These are phyloP conservation scores for Omphalea diandra DNA, from an alignment of 441 rosid species.

Conservation along the genomic window DNA sequence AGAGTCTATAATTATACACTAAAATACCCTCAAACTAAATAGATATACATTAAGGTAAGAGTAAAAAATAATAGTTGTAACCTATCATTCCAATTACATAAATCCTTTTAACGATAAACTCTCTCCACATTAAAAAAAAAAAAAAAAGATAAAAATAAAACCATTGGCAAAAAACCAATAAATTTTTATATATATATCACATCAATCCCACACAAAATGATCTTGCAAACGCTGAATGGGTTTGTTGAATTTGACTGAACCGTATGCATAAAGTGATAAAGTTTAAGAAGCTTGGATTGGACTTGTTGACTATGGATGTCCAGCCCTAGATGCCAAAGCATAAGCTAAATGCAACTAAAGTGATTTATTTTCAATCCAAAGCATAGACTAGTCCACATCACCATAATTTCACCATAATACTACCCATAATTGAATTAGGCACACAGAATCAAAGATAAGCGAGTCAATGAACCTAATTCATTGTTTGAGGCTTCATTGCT, in stretches of 20 bases:
- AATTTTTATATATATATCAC: too few species aligned
- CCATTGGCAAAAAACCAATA: not conserved
- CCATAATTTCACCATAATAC: constrained; percentile 23
- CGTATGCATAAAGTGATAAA: too few species aligned
- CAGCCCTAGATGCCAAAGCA: not conserved
- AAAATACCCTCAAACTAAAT: too few species aligned
- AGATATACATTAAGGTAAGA: too few species aligned
- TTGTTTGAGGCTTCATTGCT: constrained; percentile 20
- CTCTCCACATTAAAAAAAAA: too few species aligned
- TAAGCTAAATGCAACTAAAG: not conserved
- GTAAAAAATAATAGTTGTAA: too few species aligned
- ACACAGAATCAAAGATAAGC: constrained; percentile 3
- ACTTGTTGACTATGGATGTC: not conserved
- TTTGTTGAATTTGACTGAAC: constrained; percentile 2
- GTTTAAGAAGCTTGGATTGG: not conserved
- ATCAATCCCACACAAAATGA: too few species aligned
- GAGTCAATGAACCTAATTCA: constrained; percentile 34
- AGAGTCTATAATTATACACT: too few species aligned
- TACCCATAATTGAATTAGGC: constrained; percentile 29
- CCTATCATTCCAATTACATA: too few species aligned
- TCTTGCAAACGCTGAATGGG: not conserved
- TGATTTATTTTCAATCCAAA: not conserved
- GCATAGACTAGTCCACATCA: constrained; percentile 20
- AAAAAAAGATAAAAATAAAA: too few species aligned
- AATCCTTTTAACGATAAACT: too few species aligned